Conservation (phyloP, 495 filamentous ascomycete species). For the Emericellopsis terricola region DNA sequence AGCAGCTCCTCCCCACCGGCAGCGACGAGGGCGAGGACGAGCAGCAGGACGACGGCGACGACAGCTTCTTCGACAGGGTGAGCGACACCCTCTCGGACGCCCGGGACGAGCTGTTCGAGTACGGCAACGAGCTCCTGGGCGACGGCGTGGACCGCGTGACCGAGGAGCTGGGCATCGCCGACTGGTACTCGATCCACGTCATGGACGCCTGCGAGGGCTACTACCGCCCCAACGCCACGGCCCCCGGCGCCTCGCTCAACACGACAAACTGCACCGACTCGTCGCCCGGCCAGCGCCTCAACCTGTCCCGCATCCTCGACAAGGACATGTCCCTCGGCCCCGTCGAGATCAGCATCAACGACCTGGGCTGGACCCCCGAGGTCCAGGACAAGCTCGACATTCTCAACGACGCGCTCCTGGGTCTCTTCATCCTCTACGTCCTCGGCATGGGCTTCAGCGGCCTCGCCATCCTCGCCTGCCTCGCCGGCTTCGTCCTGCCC, state of each 20-base stretch:
- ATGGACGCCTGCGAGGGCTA: slow-evolving; percentile 51
- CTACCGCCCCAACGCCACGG: slow-evolving; percentile 34
- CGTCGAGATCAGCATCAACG: slow-evolving; percentile 27
- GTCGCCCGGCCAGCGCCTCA: slow-evolving; percentile 33
- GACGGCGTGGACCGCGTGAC: slow-evolving; percentile 27
- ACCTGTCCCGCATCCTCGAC: slow-evolving; percentile 37
- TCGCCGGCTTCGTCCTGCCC: slow-evolving; percentile 21
- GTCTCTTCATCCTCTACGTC: slow-evolving; percentile 46
- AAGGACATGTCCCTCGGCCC: slow-evolving; percentile 30
- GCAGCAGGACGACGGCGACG: slow-evolving; percentile 4
- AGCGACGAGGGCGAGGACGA: slow-evolving; percentile 1
- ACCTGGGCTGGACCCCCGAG: slow-evolving; percentile 42
- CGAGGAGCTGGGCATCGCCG: slow-evolving; percentile 34
- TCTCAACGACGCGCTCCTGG: slow-evolving; percentile 26
- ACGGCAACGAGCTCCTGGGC: slow-evolving; percentile 15
- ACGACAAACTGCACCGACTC: slow-evolving; percentile 43
- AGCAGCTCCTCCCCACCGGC: slow-evolving; percentile 21
- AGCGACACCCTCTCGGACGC: slow-evolving; percentile 16
- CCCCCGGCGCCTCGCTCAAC: slow-evolving; percentile 26
- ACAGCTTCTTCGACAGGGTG: slow-evolving; percentile 7
- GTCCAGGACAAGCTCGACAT: slow-evolving; percentile 42
- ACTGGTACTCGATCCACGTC: slow-evolving; percentile 60
- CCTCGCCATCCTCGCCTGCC: slow-evolving; percentile 31
- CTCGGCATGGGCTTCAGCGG: slow-evolving; percentile 41
- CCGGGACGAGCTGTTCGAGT: slow-evolving; percentile 13